phyloP scores from a whole-genome alignment of 192 early-diverging fungal genomes.

The Helicostylum pulchrum region DNA sequence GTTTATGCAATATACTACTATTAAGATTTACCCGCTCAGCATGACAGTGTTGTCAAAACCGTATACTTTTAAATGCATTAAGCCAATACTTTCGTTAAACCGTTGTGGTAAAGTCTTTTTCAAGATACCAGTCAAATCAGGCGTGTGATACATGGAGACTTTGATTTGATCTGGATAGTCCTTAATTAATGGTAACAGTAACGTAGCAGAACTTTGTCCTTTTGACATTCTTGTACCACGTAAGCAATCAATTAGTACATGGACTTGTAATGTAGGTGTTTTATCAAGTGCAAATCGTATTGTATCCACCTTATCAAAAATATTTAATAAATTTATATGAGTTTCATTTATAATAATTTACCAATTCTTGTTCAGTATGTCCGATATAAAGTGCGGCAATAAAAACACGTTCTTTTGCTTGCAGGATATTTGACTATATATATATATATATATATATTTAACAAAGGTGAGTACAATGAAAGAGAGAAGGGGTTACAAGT shows the following conservation, averaged over 20 bases:
- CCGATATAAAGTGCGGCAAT: slow-evolving; percentile 92
- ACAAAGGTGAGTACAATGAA: too few species aligned
- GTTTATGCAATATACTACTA: neutral
- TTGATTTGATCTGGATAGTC: slow-evolving; percentile 62
- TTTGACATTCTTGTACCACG: slow-evolving; percentile 70
- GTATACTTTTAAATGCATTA: slow-evolving; percentile 95
- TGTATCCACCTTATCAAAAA: slow-evolving; percentile 45
- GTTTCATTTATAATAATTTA: slow-evolving; percentile 35
- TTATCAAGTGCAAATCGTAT: slow-evolving; percentile 56
- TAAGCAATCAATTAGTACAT: slow-evolving; percentile 85
- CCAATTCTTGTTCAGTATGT: slow-evolving; percentile 72
- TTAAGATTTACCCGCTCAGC: slow-evolving; percentile 68
- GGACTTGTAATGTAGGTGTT: slow-evolving; percentile 54
- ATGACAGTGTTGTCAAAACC: slow-evolving; percentile 83
- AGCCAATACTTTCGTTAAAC: slow-evolving; percentile 90
- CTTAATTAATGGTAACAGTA: slow-evolving; percentile 62
- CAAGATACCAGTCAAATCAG: slow-evolving; percentile 65
- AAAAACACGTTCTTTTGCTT: slow-evolving; percentile 69
- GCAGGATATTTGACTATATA: slow-evolving; percentile 67
- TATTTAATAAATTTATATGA: too few species aligned
- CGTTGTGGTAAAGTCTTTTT: slow-evolving; percentile 75
- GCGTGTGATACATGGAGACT: slow-evolving; percentile 86
- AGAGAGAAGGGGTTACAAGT: too few species aligned
- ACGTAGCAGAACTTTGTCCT: slow-evolving; percentile 60
- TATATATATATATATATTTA: too few species aligned